These are phyloP conservation scores for Psidium friedrichsthalianum DNA, from an alignment of 345 rosid species.

Conservation along the genomic window DNA sequence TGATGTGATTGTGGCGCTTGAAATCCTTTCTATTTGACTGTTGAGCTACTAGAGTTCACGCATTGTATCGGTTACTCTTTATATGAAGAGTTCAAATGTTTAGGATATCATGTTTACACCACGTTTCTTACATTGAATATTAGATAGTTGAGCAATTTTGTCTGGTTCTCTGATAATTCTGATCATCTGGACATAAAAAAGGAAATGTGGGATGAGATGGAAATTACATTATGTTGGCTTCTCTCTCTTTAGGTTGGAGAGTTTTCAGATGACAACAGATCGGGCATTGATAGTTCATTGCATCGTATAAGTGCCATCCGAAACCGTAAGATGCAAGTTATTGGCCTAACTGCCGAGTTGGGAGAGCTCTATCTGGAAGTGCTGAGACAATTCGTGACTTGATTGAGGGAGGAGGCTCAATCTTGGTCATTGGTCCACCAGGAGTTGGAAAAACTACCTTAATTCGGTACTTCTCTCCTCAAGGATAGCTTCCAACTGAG, in stretches of 20 bases:
- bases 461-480: slow-evolving; percentile 50
- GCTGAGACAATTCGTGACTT: slow-evolving; percentile 76
- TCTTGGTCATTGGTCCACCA: slow-evolving; percentile 88
- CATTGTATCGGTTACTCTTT: not conserved
- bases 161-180: not conserved
- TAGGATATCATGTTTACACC: not conserved
- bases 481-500: not conserved
- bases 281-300: slow-evolving; percentile 80
- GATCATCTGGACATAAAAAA: not conserved
- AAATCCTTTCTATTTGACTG: not conserved
- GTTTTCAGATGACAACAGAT: slow-evolving; percentile 90
- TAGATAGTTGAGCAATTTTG: not conserved
- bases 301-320: slow-evolving; percentile 96
- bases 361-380: slow-evolving; percentile 85
- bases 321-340: slow-evolving; percentile 76
- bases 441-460: slow-evolving; percentile 98
- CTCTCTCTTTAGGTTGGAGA: slow-evolving; percentile 62
- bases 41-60: not conserved
- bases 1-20: not conserved
- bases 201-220: not conserved
- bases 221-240: not conserved
- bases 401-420: slow-evolving; percentile 81
- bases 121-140: not conserved
- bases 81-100: not conserved
- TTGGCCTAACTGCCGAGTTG: slow-evolving; percentile 96